phyloP scores from a whole-genome alignment of 1,284 basidiomycete species.

The Fomitopsis schrenkii region DNA sequence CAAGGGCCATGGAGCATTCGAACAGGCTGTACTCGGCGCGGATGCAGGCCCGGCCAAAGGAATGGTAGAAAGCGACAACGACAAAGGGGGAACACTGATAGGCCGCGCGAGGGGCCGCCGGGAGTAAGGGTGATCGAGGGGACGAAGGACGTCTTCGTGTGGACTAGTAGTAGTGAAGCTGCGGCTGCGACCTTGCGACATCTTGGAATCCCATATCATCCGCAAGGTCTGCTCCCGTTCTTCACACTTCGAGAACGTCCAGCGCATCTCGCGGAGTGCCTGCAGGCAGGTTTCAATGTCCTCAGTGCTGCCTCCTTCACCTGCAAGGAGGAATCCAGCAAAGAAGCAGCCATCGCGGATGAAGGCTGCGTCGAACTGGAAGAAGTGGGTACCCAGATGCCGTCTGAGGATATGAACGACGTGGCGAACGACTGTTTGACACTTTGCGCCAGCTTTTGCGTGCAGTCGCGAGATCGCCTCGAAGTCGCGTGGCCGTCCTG shows the following conservation, averaged over 20 bases:
- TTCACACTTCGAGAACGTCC: constrained; percentile 73
- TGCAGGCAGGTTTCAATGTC: constrained; percentile 68
- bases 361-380: constrained; percentile 78
- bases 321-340: constrained; percentile 68
- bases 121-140: constrained; percentile 19
- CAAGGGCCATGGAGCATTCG: constrained; percentile 29
- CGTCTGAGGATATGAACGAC: constrained; percentile 61
- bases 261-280: constrained; percentile 74
- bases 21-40: constrained; percentile 31
- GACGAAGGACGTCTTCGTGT: constrained; percentile 16
- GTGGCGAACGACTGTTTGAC: constrained; percentile 42
- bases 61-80: constrained; percentile 19
- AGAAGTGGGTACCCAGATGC: constrained; percentile 56
- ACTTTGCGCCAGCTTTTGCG: constrained; percentile 52
- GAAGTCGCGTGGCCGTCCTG: constrained; percentile 22
- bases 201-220: constrained; percentile 46
- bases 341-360: constrained; percentile 80
- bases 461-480: constrained; percentile 40
- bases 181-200: constrained; percentile 17
- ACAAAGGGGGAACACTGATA: constrained; percentile 28
- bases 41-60: constrained; percentile 19
- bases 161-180: constrained; percentile 21
- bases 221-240: constrained; percentile 63
- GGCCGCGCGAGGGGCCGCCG: constrained; percentile 25
- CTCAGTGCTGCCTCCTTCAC: constrained; percentile 54